A percentile compares a stretch with the other conserved stretches of the same genome.
These are phyloP conservation scores for Mucor racemosus DNA, from an alignment of 371 early-diverging fungal species.

Conservation along the genomic window DNA sequence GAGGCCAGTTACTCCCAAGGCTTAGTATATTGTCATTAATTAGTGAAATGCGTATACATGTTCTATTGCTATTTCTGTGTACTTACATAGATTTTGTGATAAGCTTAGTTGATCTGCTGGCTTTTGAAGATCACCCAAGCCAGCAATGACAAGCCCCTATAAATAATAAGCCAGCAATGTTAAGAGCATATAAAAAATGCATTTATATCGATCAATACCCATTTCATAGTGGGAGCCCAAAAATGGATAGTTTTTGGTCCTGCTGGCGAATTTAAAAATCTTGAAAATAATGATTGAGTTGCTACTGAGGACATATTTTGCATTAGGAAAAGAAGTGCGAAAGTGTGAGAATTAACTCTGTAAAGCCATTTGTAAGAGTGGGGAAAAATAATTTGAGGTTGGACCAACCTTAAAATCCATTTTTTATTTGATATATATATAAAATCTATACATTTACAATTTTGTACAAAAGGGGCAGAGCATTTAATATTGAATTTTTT, in stretches of 20 bases:
- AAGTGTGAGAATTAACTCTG: constrained; percentile 12
- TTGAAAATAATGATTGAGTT: constrained; percentile 58
- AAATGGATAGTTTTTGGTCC: constrained; percentile 59
- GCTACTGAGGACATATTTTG: constrained; percentile 42
- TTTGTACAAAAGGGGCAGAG: too few relatives aligned
- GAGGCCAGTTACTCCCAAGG: constrained; percentile 86
- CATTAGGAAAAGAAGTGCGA: constrained; percentile 7
- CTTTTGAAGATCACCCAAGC: constrained; percentile 82
- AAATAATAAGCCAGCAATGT: constrained; percentile 1
- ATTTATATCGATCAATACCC: constrained; percentile 29
- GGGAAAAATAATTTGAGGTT: constrained; percentile 7
- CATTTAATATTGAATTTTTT: neutral
- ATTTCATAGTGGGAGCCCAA: constrained; percentile 53
- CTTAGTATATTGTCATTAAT: constrained; percentile 31
- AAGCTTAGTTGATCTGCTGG: constrained; percentile 87
- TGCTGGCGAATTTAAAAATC: constrained; percentile 82
- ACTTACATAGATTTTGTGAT: constrained; percentile 68
- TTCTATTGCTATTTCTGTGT: neutral
- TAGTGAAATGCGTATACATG: neutral
- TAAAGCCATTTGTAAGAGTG: neutral
- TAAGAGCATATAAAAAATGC: neutral
- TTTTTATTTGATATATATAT: neutral
- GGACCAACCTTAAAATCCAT: neutral
- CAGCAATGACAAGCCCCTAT: constrained; percentile 71
- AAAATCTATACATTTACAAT: neutral